Evolutionary conservation across 129 eudicot species (phyloP), one percentile per base, ranked within the genome.

Genomic region (Flaveria robusta): DNA sequence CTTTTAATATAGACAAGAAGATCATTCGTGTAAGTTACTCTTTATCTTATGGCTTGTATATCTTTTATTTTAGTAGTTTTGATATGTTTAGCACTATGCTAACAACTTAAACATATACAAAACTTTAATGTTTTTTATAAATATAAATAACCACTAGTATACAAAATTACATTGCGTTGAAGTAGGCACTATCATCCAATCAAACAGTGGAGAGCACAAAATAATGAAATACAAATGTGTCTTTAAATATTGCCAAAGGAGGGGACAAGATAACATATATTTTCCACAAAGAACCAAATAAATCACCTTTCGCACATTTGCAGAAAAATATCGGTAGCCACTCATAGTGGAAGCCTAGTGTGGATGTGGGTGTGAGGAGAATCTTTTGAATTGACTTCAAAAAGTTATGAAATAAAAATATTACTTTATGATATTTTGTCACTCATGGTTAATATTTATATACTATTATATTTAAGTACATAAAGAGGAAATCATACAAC

Each of bases 341-440:
- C 83, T 73, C 75, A 11, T 80, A 80, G 83, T 80, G 83, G 83
- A 79, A 65, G 79, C 69, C 70, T 73, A 72, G 74, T 80, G 69
- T 80, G 62, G 69, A 63, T 79, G 56, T 73, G 83, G 60, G 83
- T 80, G 83, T 67, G 64, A 74, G 20, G 27, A 73, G 79, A 80
- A 80, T 80, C 79, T 66, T 78, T 80, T 68, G 79, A 72, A 65
- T 73, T 66, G 79, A 73, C 83, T 59, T 74, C 59, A 41, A 54
- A 73, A 66, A 16, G 49, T 66, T 37, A 15, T 66, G 1, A n/a
- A 42, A 51, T 27, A 52, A 72, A 41, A 12, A 10, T 52, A 27
- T 73, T 74, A 31, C 31, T 66, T 64, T 55, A 71, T 47, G 39
- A 59, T 31, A 29, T 42, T 59, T n/a, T 5, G 29, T 45, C 68